Evolutionary conservation across 768 basidiomycete genomes (phyloP), one percentile per base, ranked within the genome.

Genomic region (Suillus americanus): DNA sequence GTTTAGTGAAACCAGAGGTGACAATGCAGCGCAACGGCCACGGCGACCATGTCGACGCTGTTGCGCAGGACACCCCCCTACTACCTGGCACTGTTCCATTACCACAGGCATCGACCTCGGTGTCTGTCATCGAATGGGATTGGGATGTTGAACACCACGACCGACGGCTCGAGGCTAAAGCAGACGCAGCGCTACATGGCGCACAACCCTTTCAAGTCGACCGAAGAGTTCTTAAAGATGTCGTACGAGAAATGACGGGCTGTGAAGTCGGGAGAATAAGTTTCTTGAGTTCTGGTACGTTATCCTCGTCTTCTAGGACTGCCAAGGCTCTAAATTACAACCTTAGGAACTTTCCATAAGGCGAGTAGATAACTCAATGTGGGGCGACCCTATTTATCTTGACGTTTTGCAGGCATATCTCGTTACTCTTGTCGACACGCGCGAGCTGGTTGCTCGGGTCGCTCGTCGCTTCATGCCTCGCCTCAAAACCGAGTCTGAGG

Each of bases 391-490:
- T 59, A 23, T 57, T 71, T 50, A 48, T 23, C 4, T 46, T 65
- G 46, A 68, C 66, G 66, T 60, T 51, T 46, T 23, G 61, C 65
- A 93, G 91, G 92, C 90, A 37, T 94, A 93, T 78, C 82, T 92
- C 2, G 79, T 94, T 60, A 89, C 86, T 9, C 83, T 94, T 23
- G 79, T 77, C 23, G 85, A 89, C 70, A 78, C 82, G 18, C 78
- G 83, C 60, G 82, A 90, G 64, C 74, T 94, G 50, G 87, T 95
- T 9, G 91, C 90, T 7, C 86, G 92, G 45, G 90, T 94, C 28
- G 92, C 92, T 3, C 88, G 92, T 60, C 85, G 90, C 12, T 94
- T 90, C 75, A 92, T 94, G 91, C 89, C 92, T 1, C 84, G 89
- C 40, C 83, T 93, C 68, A 95, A 95, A 79, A 93, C 90, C 4